phyloP scores from a whole-genome alignment of 345 rosid species.

The Camelina sativa region DNA sequence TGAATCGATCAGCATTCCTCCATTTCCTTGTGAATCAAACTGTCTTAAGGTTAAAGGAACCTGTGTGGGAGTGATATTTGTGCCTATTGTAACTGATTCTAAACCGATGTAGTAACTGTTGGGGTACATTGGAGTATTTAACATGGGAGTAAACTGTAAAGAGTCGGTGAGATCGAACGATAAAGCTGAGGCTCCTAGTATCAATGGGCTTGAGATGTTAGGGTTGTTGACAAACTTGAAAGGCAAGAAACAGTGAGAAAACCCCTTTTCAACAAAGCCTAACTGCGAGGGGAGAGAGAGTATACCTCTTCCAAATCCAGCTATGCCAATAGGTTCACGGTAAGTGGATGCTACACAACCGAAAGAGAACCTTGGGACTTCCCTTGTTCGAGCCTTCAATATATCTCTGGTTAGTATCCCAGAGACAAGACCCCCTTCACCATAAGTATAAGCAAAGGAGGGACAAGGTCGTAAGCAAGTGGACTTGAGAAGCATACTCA shows the following conservation, averaged over 20 bases:
- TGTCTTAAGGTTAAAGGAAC: conserved; percentile 63
- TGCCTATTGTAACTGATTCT: conserved; percentile 61
- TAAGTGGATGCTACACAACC: conserved; percentile 77
- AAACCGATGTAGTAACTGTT: conserved; percentile 77
- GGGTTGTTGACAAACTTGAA: conserved; percentile 82
- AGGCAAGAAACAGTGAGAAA: conserved; percentile 83
- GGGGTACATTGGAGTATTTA: conserved; percentile 65
- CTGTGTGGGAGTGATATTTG: conserved; percentile 41
- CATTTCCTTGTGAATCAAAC: conserved; percentile 76
- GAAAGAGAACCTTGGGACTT: conserved; percentile 62
- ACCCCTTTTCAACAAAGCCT: conserved; percentile 73
- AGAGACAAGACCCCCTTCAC: conserved; percentile 66
- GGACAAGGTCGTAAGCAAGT: conserved; percentile 77
- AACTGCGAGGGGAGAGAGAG: conserved; percentile 78
- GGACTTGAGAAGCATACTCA: conserved; percentile 58
- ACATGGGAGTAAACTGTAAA: conserved; percentile 76
- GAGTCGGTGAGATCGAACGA: conserved; percentile 44
- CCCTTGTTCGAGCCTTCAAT: conserved; percentile 53
- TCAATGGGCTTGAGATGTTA: conserved; percentile 71
- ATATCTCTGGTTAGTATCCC: conserved; percentile 72
- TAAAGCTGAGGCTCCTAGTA: conserved; percentile 64
- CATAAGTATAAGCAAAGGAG: conserved; percentile 84
- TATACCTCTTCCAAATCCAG: conserved; percentile 84
- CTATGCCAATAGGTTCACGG: conserved; percentile 78
- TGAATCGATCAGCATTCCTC: conserved; percentile 83